Evolutionary conservation across 202 grass and related monocot species (phyloP).

Genomic region (Saccharum hybrid): DNA sequence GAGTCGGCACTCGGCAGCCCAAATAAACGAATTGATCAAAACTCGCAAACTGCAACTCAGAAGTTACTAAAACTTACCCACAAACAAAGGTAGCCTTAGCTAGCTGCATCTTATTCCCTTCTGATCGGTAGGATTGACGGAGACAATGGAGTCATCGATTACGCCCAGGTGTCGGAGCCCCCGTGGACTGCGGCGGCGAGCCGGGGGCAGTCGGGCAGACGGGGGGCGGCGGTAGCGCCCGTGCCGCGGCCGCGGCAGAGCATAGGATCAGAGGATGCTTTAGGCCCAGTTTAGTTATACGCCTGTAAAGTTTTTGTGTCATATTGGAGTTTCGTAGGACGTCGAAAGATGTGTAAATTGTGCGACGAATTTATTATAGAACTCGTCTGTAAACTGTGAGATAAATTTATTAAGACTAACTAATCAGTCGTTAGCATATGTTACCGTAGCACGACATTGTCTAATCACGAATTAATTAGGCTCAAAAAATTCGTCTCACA

Average conservation of each 20-base stretch:
- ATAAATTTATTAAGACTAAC: too few species aligned
- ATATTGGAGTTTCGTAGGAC: too few species aligned
- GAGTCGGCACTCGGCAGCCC: background rate
- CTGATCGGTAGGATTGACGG: background rate
- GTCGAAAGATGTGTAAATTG: too few species aligned
- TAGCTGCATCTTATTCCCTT: background rate
- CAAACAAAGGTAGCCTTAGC: background rate
- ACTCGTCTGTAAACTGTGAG: too few species aligned
- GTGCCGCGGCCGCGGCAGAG: background rate
- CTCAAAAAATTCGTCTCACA: too few species aligned
- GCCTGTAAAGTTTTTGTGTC: too few species aligned
- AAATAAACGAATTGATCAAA: background rate
- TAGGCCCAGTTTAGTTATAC: background rate
- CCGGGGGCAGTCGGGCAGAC: background rate
- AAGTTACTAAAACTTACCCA: background rate
- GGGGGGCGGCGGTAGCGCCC: background rate
- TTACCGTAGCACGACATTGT: too few species aligned
- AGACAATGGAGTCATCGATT: background rate
- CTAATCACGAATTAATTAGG: too few species aligned
- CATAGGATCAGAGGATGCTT: constrained; percentile 8
- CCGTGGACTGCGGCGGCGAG: background rate
- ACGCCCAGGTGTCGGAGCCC: background rate
- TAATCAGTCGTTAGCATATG: too few species aligned
- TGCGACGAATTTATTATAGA: too few species aligned
- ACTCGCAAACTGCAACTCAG: background rate